Conservation (phyloP, 2,329 filamentous ascomycete species). For the Xylaria sp. region DNA sequence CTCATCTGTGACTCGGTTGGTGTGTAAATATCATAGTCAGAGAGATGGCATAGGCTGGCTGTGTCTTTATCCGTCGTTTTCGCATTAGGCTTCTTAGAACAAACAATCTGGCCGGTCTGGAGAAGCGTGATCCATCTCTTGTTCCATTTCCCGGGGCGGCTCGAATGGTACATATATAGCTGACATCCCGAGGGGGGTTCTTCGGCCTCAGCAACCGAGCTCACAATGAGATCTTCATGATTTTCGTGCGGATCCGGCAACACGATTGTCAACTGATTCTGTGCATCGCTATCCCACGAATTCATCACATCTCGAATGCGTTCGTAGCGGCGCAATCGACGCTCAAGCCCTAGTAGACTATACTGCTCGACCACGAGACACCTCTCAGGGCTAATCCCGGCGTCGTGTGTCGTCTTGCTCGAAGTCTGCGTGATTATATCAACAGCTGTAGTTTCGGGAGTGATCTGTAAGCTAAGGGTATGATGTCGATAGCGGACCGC, state of each 20-base stretch:
- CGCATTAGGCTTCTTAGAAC: constrained; percentile 75
- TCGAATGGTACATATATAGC: constrained; percentile 81
- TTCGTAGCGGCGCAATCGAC: constrained; percentile 86
- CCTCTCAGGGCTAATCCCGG: constrained; percentile 67
- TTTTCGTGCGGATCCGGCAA: constrained; percentile 65
- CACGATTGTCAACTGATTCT: constrained; percentile 78
- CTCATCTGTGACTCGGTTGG: constrained; percentile 74
- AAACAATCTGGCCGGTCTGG: constrained; percentile 75
- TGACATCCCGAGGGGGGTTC: constrained; percentile 72
- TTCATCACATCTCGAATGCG: constrained; percentile 88
- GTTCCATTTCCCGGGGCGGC: constrained; percentile 85
- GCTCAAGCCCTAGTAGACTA: constrained; percentile 77
- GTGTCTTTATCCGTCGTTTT: constrained; percentile 71
- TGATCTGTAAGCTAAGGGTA: constrained; percentile 76
- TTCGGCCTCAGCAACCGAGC: constrained; percentile 66
- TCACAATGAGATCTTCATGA: constrained; percentile 70
- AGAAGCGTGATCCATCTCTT: constrained; percentile 83
- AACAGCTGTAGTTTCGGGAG: constrained; percentile 75
- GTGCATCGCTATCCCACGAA: constrained; percentile 86
- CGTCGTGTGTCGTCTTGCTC: constrained; percentile 66
- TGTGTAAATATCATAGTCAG: constrained; percentile 91
- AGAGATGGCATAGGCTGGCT: constrained; percentile 80
- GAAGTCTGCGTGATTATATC: constrained; percentile 78
- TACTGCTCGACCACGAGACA: constrained; percentile 84
- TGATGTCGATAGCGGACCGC: constrained; percentile 77